Conservation (phyloP, 495 filamentous ascomycete genomes). For the Talaromyces trachyspermus region DNA sequence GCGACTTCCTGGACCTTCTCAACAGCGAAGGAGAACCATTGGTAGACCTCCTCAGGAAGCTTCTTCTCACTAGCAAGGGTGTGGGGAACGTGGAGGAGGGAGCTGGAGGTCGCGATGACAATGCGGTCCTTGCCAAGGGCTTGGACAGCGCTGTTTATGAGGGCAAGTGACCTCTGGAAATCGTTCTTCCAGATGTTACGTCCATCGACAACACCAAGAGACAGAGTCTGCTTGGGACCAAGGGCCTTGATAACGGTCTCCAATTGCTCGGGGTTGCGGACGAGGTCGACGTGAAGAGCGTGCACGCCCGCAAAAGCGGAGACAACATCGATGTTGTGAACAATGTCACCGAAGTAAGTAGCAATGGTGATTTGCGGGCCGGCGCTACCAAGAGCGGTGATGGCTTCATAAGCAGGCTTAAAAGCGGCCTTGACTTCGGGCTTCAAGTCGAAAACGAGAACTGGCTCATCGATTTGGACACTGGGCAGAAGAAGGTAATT, state of each 20-base stretch:
- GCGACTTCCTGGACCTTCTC: conserved; percentile 91
- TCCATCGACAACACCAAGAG: conserved; percentile 91
- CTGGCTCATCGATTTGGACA: conserved; percentile 96
- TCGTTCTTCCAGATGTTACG: conserved; percentile 99
- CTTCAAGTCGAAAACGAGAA: conserved; percentile 87
- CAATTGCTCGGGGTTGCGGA: conserved; percentile 95
- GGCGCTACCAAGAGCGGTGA: conserved; percentile 64
- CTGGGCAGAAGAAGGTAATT: not conserved
- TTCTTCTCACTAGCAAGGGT: conserved; percentile 97
- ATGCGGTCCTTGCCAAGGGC: conserved; percentile 93
- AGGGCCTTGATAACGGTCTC: conserved; percentile 67
- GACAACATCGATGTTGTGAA: conserved; percentile 93
- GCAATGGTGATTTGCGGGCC: conserved; percentile 78
- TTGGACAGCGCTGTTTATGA: conserved; percentile 79
- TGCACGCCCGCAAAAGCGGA: conserved; percentile 59
- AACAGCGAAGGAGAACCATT: conserved; percentile 97
- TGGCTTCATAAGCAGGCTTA: conserved; percentile 92
- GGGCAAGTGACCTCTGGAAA: conserved; percentile 83
- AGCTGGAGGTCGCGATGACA: conserved; percentile 92
- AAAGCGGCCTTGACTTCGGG: conserved; percentile 88
- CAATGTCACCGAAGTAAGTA: conserved; percentile 98
- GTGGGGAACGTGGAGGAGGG: conserved; percentile 95
- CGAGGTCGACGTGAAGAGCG: conserved; percentile 88
- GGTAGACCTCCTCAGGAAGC: conserved; percentile 79
- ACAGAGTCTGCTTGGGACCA: conserved; percentile 80